A percentile compares a stretch with the other conserved stretches of the same genome.
phyloP scores from a whole-genome alignment of 768 basidiomycete species.

The Panellus pusillus region DNA sequence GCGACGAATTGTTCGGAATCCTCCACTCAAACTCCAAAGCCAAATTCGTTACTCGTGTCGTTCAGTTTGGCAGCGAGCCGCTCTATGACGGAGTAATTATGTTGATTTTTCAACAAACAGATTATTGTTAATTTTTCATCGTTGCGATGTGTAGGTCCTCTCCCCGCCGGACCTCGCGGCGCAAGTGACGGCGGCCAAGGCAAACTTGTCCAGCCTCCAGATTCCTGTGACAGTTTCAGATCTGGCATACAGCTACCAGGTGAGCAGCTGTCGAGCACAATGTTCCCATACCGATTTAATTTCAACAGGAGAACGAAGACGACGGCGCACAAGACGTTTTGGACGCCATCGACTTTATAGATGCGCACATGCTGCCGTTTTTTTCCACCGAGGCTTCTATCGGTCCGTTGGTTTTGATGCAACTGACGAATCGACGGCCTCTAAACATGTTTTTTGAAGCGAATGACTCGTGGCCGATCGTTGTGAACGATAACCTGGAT shows the following conservation, averaged over 20 bases:
- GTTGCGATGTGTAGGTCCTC: conserved; percentile 35
- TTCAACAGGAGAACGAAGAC: conserved; percentile 35
- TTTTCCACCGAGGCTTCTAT: conserved; percentile 58
- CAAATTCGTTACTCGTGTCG: conserved; percentile 60
- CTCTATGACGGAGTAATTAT: conserved; percentile 45
- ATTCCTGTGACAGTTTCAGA: conserved; percentile 73
- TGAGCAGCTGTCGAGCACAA: conserved; percentile 11
- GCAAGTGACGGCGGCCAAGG: conserved; percentile 52
- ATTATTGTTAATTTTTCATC: background rate
- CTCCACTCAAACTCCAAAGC: conserved; percentile 63
- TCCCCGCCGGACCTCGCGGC: conserved; percentile 45
- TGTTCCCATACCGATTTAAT: too few species aligned
- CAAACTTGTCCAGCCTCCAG: conserved; percentile 47
- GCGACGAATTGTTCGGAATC: conserved; percentile 49
- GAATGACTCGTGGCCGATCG: conserved; percentile 61
- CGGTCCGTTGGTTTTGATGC: conserved; percentile 34
- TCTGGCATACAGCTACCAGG: conserved; percentile 59
- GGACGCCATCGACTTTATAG: conserved; percentile 60
- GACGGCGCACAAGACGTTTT: conserved; percentile 56
- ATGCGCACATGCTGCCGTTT: conserved; percentile 73
- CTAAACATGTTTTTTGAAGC: conserved; percentile 33
- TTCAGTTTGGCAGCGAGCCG: conserved; percentile 75
- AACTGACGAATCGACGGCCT: background rate
- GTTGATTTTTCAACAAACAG: background rate
- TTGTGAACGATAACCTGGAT: conserved; percentile 50